These are phyloP conservation scores for Guadua angustifolia DNA, from an alignment of 176 grass and related monocot species.

Conservation along the genomic window DNA sequence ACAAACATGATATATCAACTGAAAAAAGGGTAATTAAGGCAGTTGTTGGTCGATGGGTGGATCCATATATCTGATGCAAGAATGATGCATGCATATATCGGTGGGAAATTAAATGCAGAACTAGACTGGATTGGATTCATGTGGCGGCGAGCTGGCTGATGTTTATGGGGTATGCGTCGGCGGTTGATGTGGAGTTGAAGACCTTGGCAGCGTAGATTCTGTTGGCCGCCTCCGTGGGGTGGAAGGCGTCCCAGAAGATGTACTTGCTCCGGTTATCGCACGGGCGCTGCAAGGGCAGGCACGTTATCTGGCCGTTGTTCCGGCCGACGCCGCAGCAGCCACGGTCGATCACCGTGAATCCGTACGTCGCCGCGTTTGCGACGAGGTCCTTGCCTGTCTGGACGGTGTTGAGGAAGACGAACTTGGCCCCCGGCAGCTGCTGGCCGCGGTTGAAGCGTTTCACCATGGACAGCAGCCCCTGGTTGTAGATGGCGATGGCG, in stretches of 20 bases:
- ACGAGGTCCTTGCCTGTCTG: slow-evolving; percentile 58
- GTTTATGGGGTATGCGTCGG: slow-evolving; percentile 67
- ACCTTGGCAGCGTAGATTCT: slow-evolving; percentile 69
- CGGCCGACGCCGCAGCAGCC: slow-evolving; percentile 89
- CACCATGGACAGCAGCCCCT: slow-evolving; percentile 69
- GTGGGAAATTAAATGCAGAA: neutral
- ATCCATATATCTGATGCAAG: neutral
- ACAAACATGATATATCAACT: neutral
- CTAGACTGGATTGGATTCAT: neutral
- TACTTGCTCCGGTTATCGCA: slow-evolving; percentile 74
- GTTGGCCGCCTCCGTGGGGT: slow-evolving; percentile 80
- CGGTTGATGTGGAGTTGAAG: slow-evolving; percentile 60
- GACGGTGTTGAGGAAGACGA: slow-evolving; percentile 70
- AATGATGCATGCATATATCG: too few species aligned
- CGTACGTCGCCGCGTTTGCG: slow-evolving; percentile 58
- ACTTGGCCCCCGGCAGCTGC: slow-evolving; percentile 41
- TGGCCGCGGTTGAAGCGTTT: slow-evolving; percentile 50
- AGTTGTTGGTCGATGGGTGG: neutral
- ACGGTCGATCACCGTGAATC: slow-evolving; percentile 73
- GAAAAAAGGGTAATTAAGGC: neutral
- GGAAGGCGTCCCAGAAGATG: slow-evolving; percentile 98
- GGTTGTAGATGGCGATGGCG: slow-evolving; percentile 71
- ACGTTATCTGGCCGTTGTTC: slow-evolving; percentile 97
- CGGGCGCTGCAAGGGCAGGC: slow-evolving; percentile 75
- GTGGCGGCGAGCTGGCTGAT: slow-evolving; percentile 71